Base-by-base conservation (phyloP, 176 grass and related monocot species). In the Oryza punctata region DNA sequence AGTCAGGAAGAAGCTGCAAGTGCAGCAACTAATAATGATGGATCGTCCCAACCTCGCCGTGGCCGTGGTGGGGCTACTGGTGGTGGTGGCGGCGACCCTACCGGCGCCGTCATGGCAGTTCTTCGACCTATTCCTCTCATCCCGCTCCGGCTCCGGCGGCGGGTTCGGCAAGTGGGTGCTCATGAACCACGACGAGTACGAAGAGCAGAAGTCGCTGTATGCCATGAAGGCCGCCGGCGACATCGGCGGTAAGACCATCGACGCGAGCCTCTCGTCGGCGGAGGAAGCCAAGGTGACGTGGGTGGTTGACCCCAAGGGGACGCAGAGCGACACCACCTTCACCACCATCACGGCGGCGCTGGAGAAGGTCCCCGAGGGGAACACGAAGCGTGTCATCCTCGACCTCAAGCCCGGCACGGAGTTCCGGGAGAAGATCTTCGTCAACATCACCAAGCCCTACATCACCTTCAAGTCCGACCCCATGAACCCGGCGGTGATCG, bases 381-480 rank as follows among this genome's bases (percentile, higher is more conserved):
- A 88, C 70, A 69, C 38, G 0, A 16, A 25, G 27, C 85, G 91
- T 26, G 85, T 88, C 40, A 24, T 93, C 27, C 70, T 93, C 0
- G 73, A 75, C 18, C 69, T 93, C 5, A 90, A 64, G 37, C 67
- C 88, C 18, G 91, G 85, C 13, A 4, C 13, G 3, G 82, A 1
- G 35, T 93, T 82, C 74, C 47, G 91, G 1, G 91, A 93, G 82
- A 93, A 93, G 91, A 1, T 93, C 6, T 77, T 87, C 57, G 10
- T 93, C 12, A 89, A 80, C 43, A 5, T 21, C 0, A 81, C 29
- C 47, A 90, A 87, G 73, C 78, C 85, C 0, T 90, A 75, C 81
- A 3, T 93, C 0, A 90, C 85, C 0, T 75, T 93, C 67, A 35
- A 16, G 30, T 80, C 87, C 0, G 67, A 87, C 64, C 80, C 61